phyloP scores from a whole-genome alignment of 495 filamentous ascomycete species.

The Penicillium crystallinum region DNA sequence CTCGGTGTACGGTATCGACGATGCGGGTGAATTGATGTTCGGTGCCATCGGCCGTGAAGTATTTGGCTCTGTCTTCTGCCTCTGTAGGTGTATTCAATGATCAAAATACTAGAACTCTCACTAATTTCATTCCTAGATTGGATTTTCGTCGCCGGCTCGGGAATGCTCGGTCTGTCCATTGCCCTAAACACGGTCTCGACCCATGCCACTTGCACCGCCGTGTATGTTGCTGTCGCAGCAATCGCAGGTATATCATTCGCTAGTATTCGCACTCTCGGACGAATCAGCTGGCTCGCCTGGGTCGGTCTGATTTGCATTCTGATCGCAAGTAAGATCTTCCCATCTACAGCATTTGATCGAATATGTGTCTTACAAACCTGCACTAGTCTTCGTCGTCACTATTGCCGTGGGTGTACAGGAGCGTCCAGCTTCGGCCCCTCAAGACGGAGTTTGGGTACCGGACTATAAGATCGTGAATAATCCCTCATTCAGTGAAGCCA shows the following conservation, averaged over 20 bases:
- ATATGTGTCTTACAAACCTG: constrained; percentile 11
- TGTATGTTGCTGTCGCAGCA: constrained; percentile 34
- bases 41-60: constrained; percentile 57
- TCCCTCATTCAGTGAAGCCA: constrained; percentile 28
- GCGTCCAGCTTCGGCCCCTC: constrained; percentile 32
- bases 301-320: constrained; percentile 33
- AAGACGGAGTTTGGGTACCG: constrained; percentile 23
- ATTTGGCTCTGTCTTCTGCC: constrained; percentile 49
- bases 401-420: constrained; percentile 56
- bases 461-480: constrained; percentile 29
- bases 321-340: constrained; percentile 31
- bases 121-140: constrained; percentile 52
- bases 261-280: constrained; percentile 37
- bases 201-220: constrained; percentile 57
- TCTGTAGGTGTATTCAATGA: constrained; percentile 22
- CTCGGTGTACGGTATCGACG: constrained; percentile 60
- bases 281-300: constrained; percentile 38
- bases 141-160: constrained; percentile 37
- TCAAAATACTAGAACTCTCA: constrained; percentile 28
- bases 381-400: constrained; percentile 60
- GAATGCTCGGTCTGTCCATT: constrained; percentile 65
- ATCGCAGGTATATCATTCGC: constrained; percentile 26
- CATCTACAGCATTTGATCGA: constrained; percentile 17
- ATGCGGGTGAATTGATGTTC: constrained; percentile 60
- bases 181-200: constrained; percentile 60